Evolutionary conservation across 1,284 basidiomycete genomes (phyloP), one percentile per base, ranked within the genome.

Genomic region (Crucibulum parvulum): DNA sequence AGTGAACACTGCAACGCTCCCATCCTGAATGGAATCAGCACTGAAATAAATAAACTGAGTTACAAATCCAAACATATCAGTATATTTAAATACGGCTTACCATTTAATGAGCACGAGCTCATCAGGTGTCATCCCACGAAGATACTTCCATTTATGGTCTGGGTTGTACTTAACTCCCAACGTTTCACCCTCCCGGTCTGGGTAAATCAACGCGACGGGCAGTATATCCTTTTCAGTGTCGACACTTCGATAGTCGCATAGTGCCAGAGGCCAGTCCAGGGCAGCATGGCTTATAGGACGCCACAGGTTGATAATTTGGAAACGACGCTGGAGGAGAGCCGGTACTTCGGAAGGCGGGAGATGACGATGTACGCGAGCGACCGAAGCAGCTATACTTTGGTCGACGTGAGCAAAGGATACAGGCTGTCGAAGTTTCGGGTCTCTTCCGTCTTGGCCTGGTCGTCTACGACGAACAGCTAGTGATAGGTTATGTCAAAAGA

Each of bases 231-330:
- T 71, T 61, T 79, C 67, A 3, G 66, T 53, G 62, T 85, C 78
- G n/a, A 91, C 81, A 38, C 78, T 84, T 34, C 84, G 72, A 65
- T 75, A 87, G 66, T 92, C 90, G 65, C 87, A 89, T 6, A 90
- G 75, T 1, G 84, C 85, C 45, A 91, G 79, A 1, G 89, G 89
- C 75, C 77, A 81, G 67, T 90, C 88, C 39, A 75, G 71, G 8
- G 87, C 85, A 3, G 84, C 69, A 60, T 83, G 74, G 7, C 72
- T 64, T 60, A 91, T 87, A 1, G 89, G 89, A 7, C 88, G 75
- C 90, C 90, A 92, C 59, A 91, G 81, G 75, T 91, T 92, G 75
- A 92, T 85, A 56, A 91, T 86, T 69, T 91, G 88, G 75, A 84
- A 87, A 38, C 89, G 85, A n/a, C 76, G 75, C 62, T 81, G 70